Evolutionary conservation across 345 rosid species (phyloP).

Genomic region (Boechera divaricarpa): DNA sequence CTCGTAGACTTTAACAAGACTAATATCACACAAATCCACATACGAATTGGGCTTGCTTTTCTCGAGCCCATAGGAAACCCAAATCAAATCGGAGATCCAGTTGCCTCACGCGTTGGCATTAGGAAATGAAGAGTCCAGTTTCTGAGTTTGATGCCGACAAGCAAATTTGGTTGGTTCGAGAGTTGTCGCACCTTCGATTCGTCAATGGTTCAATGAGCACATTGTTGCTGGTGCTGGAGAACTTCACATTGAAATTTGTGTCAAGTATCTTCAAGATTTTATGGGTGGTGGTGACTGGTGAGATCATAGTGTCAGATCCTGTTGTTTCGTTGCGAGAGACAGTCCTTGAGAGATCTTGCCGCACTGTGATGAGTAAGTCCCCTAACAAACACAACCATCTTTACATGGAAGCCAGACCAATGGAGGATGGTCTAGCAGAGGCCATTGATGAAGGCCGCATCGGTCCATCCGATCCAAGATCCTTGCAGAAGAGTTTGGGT

Average conservation of each 20-base stretch:
- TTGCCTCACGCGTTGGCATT: no score
- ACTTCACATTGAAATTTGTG: conserved; percentile 70
- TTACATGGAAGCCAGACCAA: conserved; percentile 79
- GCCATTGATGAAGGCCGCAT: conserved; percentile 79
- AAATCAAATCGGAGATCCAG: no score
- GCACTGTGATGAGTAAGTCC: conserved; percentile 41
- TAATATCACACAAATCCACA: no score
- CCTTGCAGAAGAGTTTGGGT: conserved; percentile 69
- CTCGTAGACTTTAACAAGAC: no score
- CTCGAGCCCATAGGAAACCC: not conserved
- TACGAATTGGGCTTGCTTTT: not conserved
- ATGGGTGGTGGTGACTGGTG: conserved; percentile 84
- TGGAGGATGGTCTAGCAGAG: conserved; percentile 79
- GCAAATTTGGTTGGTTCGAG: no score
- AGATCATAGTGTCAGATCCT: conserved; percentile 65
- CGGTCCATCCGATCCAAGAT: conserved; percentile 76
- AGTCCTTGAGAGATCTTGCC: conserved; percentile 31
- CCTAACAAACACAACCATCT: conserved; percentile 67
- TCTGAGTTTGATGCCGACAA: no score
- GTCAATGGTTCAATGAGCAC: conserved; percentile 47
- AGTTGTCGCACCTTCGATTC: no score
- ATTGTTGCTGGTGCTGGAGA: conserved; percentile 86
- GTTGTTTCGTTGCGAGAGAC: conserved; percentile 76
- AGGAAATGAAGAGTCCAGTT: no score
- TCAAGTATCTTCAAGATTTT: conserved; percentile 74